A percentile compares a stretch with the other conserved stretches of the same genome.
Conservation (phyloP, 225 moss, liverwort and hornwort species). For the Sphagnum tenellum region DNA sequence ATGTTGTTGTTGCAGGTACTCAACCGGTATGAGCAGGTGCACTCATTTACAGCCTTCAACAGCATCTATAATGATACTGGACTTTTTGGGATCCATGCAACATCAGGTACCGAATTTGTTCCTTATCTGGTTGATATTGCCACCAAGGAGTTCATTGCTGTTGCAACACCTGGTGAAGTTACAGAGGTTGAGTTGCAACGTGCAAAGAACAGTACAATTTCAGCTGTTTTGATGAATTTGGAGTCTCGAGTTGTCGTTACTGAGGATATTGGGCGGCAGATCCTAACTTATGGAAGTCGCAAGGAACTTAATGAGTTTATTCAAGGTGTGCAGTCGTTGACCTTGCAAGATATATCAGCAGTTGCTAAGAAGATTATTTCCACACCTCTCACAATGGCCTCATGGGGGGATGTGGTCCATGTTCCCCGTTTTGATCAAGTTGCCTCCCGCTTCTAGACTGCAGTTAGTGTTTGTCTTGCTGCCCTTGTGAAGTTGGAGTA, state of each 20-base stretch:
- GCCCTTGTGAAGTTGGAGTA: no score
- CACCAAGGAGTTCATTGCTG: slow-evolving; percentile 29
- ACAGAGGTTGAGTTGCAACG: slow-evolving; percentile 33
- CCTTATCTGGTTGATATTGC: slow-evolving; percentile 41
- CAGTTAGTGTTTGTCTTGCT: no score
- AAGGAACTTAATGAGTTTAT: slow-evolving; percentile 41
- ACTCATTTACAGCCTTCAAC: slow-evolving; percentile 55
- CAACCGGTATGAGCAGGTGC: slow-evolving; percentile 45
- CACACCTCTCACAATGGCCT: slow-evolving; percentile 49
- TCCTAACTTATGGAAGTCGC: slow-evolving; percentile 44
- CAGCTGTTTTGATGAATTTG: slow-evolving; percentile 50
- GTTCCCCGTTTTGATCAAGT: no score
- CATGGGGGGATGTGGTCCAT: slow-evolving; percentile 34
- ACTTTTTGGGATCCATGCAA: slow-evolving; percentile 47
- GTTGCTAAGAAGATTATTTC: slow-evolving; percentile 35
- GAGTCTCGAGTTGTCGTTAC: slow-evolving; percentile 44
- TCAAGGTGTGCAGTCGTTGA: slow-evolving; percentile 27
- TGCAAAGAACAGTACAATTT: slow-evolving; percentile 50
- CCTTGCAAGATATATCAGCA: slow-evolving; percentile 28
- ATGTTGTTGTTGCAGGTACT: slow-evolving; percentile 30
- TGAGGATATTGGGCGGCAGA: slow-evolving; percentile 54
- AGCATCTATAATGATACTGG: slow-evolving; percentile 51
- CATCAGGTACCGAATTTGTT: slow-evolving; percentile 38
- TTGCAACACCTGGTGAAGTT: slow-evolving; percentile 44
- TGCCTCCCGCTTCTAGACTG: no score